Evolutionary conservation across 305 asterid genomes (phyloP), one percentile per base, ranked within the genome.

Genomic region (Andrographis paniculata): DNA sequence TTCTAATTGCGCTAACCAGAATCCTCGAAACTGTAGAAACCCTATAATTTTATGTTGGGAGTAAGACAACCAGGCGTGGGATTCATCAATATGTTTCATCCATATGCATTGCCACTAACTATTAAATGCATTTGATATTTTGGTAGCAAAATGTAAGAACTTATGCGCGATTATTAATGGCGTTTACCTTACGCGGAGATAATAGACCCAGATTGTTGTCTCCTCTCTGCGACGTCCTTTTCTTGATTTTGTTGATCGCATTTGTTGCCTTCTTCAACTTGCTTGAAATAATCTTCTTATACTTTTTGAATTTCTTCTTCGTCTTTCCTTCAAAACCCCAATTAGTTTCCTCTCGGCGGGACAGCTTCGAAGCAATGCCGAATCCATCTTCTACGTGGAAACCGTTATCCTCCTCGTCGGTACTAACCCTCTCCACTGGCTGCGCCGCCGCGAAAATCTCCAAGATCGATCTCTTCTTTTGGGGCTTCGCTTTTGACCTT

Each of bases 361-460:
- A 54, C 4, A 28, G 21, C 35, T 61, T 64, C 28, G 55, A 19
- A 56, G 39, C 44, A 42, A 7, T 18, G 39, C 45, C 40, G 63
- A 33, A 20, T 28, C 58, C 68, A 42, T 61, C 52, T 51, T 52
- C 62, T 1, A 61, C 65, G 0, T 56, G 61, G 1, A 31, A 54
- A 0, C 42, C 21, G 2, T 31, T 45, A 0, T 53, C 67, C 0
- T 48, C 42, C 1, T 58, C 74, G 7, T 47, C 52, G 13, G 33
- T 60, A 0, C 48, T 60, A 4, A 63, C 60, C 46, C 68, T 69
- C 42, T 72, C 73, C 47, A 75, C 74, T 31, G 62, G 76, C 0
- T 78, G 80, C 33, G 78, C 74, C 33, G 60, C 81, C 1, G 84
- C 75, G 7, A 79, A 75, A 20, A 79, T 68, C 48, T 79, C 88